Conservation (phyloP, 177 flowering plant species). For the Telopea speciosissima region DNA sequence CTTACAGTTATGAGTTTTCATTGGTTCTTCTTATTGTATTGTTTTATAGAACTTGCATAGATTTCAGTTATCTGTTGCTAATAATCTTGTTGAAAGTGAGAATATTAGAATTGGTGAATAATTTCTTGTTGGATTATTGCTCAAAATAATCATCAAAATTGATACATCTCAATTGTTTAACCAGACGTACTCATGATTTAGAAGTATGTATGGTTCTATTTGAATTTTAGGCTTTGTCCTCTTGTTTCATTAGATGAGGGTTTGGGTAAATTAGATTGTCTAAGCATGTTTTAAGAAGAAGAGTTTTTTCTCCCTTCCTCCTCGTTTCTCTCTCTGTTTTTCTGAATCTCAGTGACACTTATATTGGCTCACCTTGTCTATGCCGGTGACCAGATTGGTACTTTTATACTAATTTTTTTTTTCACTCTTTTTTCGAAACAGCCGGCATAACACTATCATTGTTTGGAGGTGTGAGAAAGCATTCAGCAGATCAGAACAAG, state of each 20-base stretch:
- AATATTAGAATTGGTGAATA: no score
- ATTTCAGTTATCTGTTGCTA: background rate
- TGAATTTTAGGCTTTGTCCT: background rate
- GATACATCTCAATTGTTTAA: no score
- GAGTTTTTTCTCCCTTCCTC: no score
- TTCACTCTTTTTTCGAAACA: slow-evolving; percentile 21
- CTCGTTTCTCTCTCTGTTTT: no score
- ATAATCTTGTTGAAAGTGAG: background rate
- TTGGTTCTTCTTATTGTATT: background rate
- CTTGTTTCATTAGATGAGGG: background rate
- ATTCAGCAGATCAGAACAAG: slow-evolving; percentile 82
- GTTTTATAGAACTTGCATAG: background rate
- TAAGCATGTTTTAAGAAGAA: no score
- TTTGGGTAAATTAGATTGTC: background rate
- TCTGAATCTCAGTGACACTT: background rate
- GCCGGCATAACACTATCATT: slow-evolving; percentile 87
- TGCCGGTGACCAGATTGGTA: background rate
- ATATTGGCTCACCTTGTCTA: background rate
- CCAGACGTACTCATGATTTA: background rate
- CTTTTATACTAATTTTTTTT: background rate
- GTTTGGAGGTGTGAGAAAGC: slow-evolving; percentile 92
- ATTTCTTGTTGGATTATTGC: no score
- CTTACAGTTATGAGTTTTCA: background rate
- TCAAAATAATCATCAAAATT: no score
- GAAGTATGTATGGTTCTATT: background rate